Evolutionary conservation across 345 rosid species (phyloP), one percentile per base, ranked within the genome.

Genomic region (Capsella bursapastoris): DNA sequence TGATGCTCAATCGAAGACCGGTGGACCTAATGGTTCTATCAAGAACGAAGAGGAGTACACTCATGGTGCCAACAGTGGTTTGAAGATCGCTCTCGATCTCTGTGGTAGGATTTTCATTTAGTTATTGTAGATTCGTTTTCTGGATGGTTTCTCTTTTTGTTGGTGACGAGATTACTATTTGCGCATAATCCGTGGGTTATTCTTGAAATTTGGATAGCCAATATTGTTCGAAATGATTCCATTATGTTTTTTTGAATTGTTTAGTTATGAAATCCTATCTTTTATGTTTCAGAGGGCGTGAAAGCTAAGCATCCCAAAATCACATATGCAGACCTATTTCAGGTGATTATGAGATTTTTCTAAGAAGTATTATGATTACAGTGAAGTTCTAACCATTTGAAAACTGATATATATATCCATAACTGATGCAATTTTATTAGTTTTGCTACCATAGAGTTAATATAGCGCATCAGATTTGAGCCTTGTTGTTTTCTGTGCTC

Each of bases 21-120:
- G 96, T 18, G 98, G 95, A 64, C 85, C 97, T 25, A 91, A 90
- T 77, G 98, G 96, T 65, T 94, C 98, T 16, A 91, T 94, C 15
- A 82, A 96, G 82, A 90, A 81, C 73, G 93, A 91, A 47, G 96
- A 91, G 63, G 98, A 94, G 84, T 79, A 16, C 72, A 52, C 78
- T 57, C 97, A 94, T 57, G 93, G 90, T 71, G 64, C 92, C 59
- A 94, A 94, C 64, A 88, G 57, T 59, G 98, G 97, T 64, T 78
- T 88, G 84, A 94, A 91, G 77, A 83, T 82, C 45, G 98, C 98
- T 66, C 35, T 91, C 61, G 89, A 85, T 22, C 85, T 90, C 69
- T 94, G 97, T 44, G 98, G 95, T 94, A n/a, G 3, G 50, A 7
- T 73, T 47, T 55, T 12, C 9, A 44, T n/a, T 56, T 49, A 8